These are phyloP conservation scores for Colletotrichum liaoningense DNA, from an alignment of 2,329 filamentous ascomycete species.

Conservation along the genomic window DNA sequence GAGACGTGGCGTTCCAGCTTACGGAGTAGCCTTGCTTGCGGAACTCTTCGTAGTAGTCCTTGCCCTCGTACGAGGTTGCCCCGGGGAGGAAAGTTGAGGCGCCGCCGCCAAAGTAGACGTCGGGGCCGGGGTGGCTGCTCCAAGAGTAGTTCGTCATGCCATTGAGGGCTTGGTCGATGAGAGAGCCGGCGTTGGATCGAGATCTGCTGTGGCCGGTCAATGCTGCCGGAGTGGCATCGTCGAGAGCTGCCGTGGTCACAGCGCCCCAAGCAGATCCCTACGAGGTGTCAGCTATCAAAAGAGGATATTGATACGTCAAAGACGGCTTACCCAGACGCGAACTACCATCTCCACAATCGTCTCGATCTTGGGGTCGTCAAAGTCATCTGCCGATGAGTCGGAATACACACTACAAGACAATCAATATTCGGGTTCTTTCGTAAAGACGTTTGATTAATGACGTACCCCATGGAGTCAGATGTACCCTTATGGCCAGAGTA, in stretches of 20 bases:
- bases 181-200: slow-evolving; percentile 74
- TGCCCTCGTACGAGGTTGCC: slow-evolving; percentile 72
- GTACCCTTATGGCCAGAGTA: slow-evolving; percentile 87
- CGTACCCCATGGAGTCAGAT: slow-evolving; percentile 80
- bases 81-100: slow-evolving; percentile 83
- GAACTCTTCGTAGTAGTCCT: slow-evolving; percentile 85
- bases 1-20: slow-evolving; percentile 78
- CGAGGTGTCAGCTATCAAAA: slow-evolving; percentile 30
- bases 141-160: slow-evolving; percentile 84
- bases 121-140: slow-evolving; percentile 78
- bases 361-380: slow-evolving; percentile 89
- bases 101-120: slow-evolving; percentile 85
- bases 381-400: slow-evolving; percentile 77
- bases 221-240: slow-evolving; percentile 85
- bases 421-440: neutral
- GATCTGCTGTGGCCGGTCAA: slow-evolving; percentile 78
- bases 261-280: slow-evolving; percentile 68
- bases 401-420: slow-evolving; percentile 69
- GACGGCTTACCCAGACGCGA: slow-evolving; percentile 71
- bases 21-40: slow-evolving; percentile 78
- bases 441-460: neutral
- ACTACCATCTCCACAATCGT: slow-evolving; percentile 84
- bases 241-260: slow-evolving; percentile 82
- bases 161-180: slow-evolving; percentile 81
- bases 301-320: rapidly evolving